These are phyloP conservation scores for Neofusicoccum laricinum DNA, from an alignment of 2,329 filamentous ascomycete genomes.

Conservation along the genomic window DNA sequence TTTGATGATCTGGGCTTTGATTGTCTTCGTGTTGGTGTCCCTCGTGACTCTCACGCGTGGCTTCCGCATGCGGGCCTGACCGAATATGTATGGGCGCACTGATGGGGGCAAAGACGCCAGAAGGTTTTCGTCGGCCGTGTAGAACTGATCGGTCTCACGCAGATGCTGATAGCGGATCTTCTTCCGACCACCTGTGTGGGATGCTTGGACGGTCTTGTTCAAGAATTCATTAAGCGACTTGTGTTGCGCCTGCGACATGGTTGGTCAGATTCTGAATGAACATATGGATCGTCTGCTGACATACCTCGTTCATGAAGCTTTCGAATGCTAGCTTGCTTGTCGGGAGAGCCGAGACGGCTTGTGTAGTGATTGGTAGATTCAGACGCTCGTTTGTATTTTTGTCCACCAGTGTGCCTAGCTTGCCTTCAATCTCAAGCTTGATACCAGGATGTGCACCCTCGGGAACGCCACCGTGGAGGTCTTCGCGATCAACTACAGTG, in stretches of 20 bases:
- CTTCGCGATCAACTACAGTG: conserved; percentile 65
- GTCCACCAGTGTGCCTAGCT: conserved; percentile 79
- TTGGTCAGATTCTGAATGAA: not conserved
- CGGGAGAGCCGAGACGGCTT: conserved; percentile 49
- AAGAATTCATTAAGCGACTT: conserved; percentile 79
- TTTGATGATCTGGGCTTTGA: conserved; percentile 86
- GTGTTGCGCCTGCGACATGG: conserved; percentile 65
- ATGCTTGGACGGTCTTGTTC: conserved; percentile 63
- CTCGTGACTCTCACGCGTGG: conserved; percentile 58
- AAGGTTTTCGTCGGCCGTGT: conserved; percentile 25
- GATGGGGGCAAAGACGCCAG: conserved; percentile 43
- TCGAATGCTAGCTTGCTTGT: conserved; percentile 63
- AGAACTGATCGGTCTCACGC: conserved; percentile 80
- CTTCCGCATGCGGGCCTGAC: conserved; percentile 19
- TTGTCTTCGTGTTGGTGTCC: conserved; percentile 67
- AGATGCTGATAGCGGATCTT: conserved; percentile 78
- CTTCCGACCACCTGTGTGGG: conserved; percentile 49
- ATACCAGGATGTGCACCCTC: conserved; percentile 47
- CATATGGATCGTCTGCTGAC: conserved; percentile 25
- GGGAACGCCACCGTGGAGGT: conserved; percentile 38
- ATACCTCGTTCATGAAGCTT: conserved; percentile 66
- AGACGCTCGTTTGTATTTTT: conserved; percentile 69
- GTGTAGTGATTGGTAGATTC: conserved; percentile 63
- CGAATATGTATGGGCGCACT: conserved; percentile 34
- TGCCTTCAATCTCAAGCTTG: conserved; percentile 89